phyloP scores from a whole-genome alignment of 2,329 filamentous ascomycete species.

The Escovopsis sp. region DNA sequence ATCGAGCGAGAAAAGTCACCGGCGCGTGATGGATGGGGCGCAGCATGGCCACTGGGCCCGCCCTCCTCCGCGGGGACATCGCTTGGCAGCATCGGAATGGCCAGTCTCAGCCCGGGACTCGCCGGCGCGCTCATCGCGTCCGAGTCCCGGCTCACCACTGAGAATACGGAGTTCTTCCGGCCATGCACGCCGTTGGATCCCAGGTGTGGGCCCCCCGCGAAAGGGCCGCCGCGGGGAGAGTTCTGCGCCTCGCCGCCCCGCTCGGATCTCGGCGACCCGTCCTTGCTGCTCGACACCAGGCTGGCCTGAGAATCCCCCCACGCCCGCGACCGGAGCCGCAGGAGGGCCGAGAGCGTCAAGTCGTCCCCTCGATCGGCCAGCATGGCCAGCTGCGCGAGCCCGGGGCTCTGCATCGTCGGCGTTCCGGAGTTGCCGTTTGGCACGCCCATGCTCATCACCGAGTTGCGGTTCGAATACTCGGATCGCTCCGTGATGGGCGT shows the following conservation, averaged over 20 bases:
- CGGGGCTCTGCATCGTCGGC: slow-evolving; percentile 46
- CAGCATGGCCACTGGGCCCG: background rate
- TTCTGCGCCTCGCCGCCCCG: slow-evolving; percentile 29
- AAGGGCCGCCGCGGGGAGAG: slow-evolving; percentile 22
- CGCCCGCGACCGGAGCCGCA: slow-evolving; percentile 58
- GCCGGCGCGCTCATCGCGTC: slow-evolving; percentile 30
- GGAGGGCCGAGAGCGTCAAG: slow-evolving; percentile 58
- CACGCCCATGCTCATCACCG: slow-evolving; percentile 56
- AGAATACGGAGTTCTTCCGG: slow-evolving; percentile 36
- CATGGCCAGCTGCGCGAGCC: slow-evolving; percentile 62
- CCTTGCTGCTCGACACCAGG: slow-evolving; percentile 39
- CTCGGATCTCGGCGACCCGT: slow-evolving; percentile 35
- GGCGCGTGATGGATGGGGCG: too few species aligned
- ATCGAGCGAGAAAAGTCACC: background rate
- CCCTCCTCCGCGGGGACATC: slow-evolving; percentile 1
- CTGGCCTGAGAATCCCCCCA: slow-evolving; percentile 75
- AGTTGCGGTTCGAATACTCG: slow-evolving; percentile 92
- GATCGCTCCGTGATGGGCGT: slow-evolving; percentile 94
- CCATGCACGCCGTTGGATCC: slow-evolving; percentile 18
- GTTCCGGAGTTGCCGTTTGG: slow-evolving; percentile 27
- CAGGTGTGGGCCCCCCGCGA: slow-evolving; percentile 6
- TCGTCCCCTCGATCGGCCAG: slow-evolving; percentile 42
- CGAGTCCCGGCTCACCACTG: slow-evolving; percentile 32
- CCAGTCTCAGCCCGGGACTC: slow-evolving; percentile 36
- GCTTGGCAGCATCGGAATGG: slow-evolving; percentile 12